Evolutionary conservation across 2,329 filamentous ascomycete genomes (phyloP), one percentile per base, ranked within the genome.

Genomic region (Pseudodiploospora longispora): DNA sequence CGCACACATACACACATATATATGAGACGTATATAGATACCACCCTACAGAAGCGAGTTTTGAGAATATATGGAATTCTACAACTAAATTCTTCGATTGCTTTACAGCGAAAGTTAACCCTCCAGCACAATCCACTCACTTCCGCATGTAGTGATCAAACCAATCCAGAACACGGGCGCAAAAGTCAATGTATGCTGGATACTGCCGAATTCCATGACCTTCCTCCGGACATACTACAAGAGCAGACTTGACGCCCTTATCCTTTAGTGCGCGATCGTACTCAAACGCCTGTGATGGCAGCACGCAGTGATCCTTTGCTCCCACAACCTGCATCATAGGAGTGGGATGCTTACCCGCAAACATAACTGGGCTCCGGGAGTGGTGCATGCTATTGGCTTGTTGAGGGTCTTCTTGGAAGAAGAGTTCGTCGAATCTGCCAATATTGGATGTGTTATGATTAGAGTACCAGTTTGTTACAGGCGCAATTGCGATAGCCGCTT

Each of bases 161-260:
- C 40, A 42, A 8, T 36, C 10, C 32, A 42, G 19, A 10, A 36
- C 31, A 6, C 40, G 40, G 4, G 7, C 31, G 32, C 40, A 9
- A 29, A 42, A 36, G 32, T 42, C 40, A 36, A 42, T 42, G 30
- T 42, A 42, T 27, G 40, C 32, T 6, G 40, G 40, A 28, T 27
- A 42, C 27, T 30, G n/a, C 27, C 37, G 6, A 9, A 39, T 30
- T 10, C 40, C 40, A 42, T 42, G 40, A 12, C 40, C 40, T 19
- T 42, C 40, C 7, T 30, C 32, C 6, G 40, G 40, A 19, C 36
- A 42, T 28, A 9, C 6, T 3, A 42, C 9, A 36, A 42, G n/a
- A 7, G 36, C 40, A 29, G 40, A 42, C 30, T 42, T 6, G 9
- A 27, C 27, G 8, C 32, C 40, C n/a, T 42, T 36, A 5, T 10